Base-by-base conservation (phyloP, 1,139 yeast species). In the Suhomyces kunorum region DNA sequence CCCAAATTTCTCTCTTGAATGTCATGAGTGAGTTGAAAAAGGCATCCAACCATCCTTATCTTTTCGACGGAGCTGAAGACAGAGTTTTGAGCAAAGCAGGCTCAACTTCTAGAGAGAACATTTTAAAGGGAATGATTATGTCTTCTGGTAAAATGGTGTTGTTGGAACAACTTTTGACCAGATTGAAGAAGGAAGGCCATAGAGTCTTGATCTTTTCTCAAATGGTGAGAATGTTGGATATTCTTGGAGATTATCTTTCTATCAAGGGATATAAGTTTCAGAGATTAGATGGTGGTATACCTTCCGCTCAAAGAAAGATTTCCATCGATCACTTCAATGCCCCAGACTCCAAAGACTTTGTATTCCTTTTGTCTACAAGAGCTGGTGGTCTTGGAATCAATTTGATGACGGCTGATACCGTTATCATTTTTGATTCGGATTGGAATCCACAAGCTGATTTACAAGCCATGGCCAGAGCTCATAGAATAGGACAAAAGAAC, bases 391-490 rank as follows among this genome's bases (percentile, higher is more conserved):
- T 92, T 48, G 99, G 99, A 63, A 94, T 92, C 59, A 92, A 92
- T 60, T 74, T 94, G 59, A 92, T 90, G 98, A 92, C 98, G 5
- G 98, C 99, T 4, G 99, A 92, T 58, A 92, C 98, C 4, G 99
- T 92, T 25, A 87, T 92, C 52, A 89, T 92, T 32, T 92, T 92
- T 65, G 99, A 92, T 66, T 87, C 96, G 9, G 99, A 92, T 68
- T 92, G 99, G 99, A 92, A 92, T 58, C 98, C 98, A 1, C 98
- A 92, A 64, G 98, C 98, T 1, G 98, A 90, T 74, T 70, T 90
- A 52, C 98, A 92, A 66, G 98, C 98, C 4, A 94, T 94, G 99
- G 99, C 98, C 0, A 82, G 99, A 66, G 99, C 98, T 3, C 99
- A 92, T 66, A 83, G 99, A 72, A 92, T 92, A 58, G 99, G 99